phyloP scores from a whole-genome alignment of 129 eudicot genomes.

The Pseudognaphalium luteoalbum region DNA sequence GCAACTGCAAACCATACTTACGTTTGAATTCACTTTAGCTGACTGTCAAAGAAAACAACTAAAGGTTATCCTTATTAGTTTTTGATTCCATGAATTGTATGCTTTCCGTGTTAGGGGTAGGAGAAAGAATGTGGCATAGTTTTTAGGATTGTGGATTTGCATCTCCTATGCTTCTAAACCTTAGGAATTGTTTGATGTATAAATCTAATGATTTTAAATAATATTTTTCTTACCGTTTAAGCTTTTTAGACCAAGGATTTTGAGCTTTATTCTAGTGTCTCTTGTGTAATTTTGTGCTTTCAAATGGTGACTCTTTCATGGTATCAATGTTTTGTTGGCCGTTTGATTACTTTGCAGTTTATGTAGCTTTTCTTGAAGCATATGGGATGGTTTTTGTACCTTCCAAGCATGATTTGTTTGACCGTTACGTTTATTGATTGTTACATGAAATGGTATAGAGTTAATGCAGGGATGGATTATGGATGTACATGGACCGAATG shows the following conservation, averaged over 20 bases:
- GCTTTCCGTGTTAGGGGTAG: not conserved
- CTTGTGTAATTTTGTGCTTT: not conserved
- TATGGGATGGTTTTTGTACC: too few species aligned
- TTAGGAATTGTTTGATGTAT: slow-evolving; percentile 16
- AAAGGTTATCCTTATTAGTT: not conserved
- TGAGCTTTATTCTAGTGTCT: not conserved
- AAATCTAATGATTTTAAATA: slow-evolving; percentile 26
- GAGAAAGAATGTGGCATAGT: not conserved
- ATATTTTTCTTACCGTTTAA: not conserved
- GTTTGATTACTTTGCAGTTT: slow-evolving; percentile 12
- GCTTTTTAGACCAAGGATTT: not conserved
- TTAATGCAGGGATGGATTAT: not conserved
- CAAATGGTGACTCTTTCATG: not conserved
- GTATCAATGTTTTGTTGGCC: not conserved
- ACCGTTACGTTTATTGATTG: not conserved
- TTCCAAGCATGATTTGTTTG: not conserved
- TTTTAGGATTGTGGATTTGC: not conserved
- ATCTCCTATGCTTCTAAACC: not conserved
- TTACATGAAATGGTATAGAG: not conserved
- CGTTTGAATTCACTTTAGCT: not conserved
- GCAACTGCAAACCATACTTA: slow-evolving; percentile 14
- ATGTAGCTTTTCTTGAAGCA: not conserved
- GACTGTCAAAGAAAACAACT: not conserved
- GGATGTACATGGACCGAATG: not conserved
- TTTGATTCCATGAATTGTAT: not conserved